phyloP scores from a whole-genome alignment of 768 basidiomycete genomes.

The Naganishia vishniacii region DNA sequence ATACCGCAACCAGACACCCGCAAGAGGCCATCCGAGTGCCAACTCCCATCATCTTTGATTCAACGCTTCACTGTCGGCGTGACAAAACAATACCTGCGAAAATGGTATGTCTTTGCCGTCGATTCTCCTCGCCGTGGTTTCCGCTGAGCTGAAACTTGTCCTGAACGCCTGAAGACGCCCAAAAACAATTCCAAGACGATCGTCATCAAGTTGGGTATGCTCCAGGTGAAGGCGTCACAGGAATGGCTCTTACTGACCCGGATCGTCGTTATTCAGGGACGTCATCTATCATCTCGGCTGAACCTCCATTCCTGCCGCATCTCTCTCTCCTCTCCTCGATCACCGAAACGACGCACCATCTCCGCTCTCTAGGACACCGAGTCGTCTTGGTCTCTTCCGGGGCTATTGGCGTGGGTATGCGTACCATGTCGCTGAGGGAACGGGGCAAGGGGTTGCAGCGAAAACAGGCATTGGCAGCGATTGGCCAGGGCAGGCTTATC shows the following conservation, averaged over 20 bases:
- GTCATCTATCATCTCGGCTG: conserved; percentile 90
- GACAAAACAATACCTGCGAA: too few relatives aligned
- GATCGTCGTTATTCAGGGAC: conserved; percentile 60
- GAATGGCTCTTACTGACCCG: background rate
- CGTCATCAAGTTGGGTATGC: conserved; percentile 74
- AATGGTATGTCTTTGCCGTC: too few relatives aligned
- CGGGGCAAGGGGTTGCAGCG: conserved; percentile 78
- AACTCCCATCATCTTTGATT: too few relatives aligned
- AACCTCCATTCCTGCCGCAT: conserved; percentile 78
- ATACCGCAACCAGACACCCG: too few relatives aligned
- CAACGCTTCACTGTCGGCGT: too few relatives aligned
- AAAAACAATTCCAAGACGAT: conserved; percentile 53
- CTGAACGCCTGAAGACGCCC: background rate
- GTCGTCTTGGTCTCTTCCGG: conserved; percentile 94
- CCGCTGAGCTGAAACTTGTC: background rate
- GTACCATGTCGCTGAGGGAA: conserved; percentile 77
- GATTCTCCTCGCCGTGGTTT: too few relatives aligned
- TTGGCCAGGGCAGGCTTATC: conserved; percentile 92
- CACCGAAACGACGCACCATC: conserved; percentile 76
- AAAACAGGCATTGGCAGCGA: conserved; percentile 95
- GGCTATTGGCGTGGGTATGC: conserved; percentile 91
- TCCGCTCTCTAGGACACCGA: conserved; percentile 77
- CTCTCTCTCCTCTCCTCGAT: conserved; percentile 84
- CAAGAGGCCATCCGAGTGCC: too few relatives aligned
- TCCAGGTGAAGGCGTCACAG: too few relatives aligned